Conservation (phyloP, 129 eudicot species). For the Saussurea involucrata region DNA sequence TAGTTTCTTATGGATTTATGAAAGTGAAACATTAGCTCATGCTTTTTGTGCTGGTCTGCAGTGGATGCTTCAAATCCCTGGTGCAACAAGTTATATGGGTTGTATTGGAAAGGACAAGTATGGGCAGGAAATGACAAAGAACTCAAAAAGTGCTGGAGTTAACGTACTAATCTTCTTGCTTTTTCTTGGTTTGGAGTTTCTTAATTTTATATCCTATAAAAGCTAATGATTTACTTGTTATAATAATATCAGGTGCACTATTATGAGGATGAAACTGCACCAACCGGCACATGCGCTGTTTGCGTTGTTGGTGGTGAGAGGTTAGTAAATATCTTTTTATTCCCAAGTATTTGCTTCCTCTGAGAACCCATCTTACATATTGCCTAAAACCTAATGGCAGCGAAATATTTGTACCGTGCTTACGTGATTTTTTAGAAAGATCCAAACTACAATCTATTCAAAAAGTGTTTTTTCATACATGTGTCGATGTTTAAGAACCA, state of each 20-base stretch:
- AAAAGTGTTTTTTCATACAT: not conserved
- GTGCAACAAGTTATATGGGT: slow-evolving; percentile 88
- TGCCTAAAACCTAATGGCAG: not conserved
- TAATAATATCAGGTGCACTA: slow-evolving; percentile 62
- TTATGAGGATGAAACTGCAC: slow-evolving; percentile 70
- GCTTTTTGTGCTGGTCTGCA: slow-evolving; percentile 19
- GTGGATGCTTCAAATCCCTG: slow-evolving; percentile 98
- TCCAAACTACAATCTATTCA: not conserved
- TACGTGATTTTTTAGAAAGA: not conserved
- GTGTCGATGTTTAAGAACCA: not conserved
- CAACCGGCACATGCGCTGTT: slow-evolving; percentile 95
- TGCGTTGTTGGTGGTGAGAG: slow-evolving; percentile 93
- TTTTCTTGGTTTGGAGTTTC: not conserved
- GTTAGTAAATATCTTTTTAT: slow-evolving; percentile 26
- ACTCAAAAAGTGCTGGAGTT: slow-evolving; percentile 65
- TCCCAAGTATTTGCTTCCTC: not conserved
- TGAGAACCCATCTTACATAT: not conserved
- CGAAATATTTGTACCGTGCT: not conserved
- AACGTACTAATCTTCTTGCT: slow-evolving; percentile 46
- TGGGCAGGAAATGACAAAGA: slow-evolving; percentile 84
- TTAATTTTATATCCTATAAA: not conserved
- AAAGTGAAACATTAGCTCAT: not conserved
- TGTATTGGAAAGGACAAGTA: slow-evolving; percentile 95
- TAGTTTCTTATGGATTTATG: not conserved
- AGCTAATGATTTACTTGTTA: not conserved